Evolutionary conservation across 2,329 filamentous ascomycete genomes (phyloP), one percentile per base, ranked within the genome.

Genomic region (Sclerotinia minor): DNA sequence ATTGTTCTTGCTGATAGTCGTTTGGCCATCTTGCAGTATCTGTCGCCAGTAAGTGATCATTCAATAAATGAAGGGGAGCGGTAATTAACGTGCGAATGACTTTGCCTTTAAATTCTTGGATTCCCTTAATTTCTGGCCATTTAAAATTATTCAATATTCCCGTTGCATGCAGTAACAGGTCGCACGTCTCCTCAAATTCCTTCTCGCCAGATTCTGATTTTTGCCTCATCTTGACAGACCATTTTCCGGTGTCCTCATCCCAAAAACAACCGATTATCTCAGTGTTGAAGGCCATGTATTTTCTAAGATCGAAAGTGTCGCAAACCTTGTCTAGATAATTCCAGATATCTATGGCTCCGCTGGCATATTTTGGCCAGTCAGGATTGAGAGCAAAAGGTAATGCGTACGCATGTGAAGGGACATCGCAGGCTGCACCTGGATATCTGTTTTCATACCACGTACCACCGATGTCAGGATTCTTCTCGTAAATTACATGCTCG

Each of bases 331-430:
- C 74, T 0, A 84, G 77, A 69, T 84, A 84, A 7, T 68, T 78
- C 79, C 82, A 79, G 35, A 88, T 85, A 73, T 88, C 86, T 71
- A 85, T 81, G 70, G 87, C 84, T 0, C 82, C 82, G 0, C 85
- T 83, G 69, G 85, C 86, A 64, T 84, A 81, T 45, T 83, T 76
- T 1, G 83, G 82, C 86, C 86, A 88, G 69, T 83, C 79, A 2
- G 83, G 78, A 61, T 87, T 87, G 67, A 85, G 83, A 47, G 84
- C 85, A 72, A 88, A 88, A n/a, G 83, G 85, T 75, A 81, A 87
- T 38, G 72, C 72, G 60, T 74, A 75, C 8, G 69, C 69, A 58
- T 75, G 72, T 38, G 72, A 73, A 24, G 74, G 74, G 21, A 74
- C 59, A 61, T 75, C 74, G 57, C 84, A 86, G 65, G 81, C 80